phyloP scores from a whole-genome alignment of 2,329 filamentous ascomycete genomes.

The Scortechinia acanthostroma region DNA sequence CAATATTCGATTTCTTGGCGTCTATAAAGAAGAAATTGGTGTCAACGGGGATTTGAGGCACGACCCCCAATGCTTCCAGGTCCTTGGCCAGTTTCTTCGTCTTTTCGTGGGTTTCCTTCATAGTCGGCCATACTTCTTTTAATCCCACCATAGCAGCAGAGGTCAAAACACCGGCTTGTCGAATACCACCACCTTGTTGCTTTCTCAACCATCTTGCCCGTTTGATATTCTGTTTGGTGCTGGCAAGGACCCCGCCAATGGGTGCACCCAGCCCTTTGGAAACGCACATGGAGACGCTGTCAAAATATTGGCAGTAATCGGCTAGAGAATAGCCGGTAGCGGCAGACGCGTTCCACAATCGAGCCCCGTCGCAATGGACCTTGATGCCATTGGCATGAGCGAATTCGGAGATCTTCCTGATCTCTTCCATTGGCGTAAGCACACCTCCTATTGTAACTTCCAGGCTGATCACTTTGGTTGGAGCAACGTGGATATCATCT shows the following conservation, averaged over 20 bases:
- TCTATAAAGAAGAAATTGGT: constrained; percentile 94
- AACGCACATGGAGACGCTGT: constrained; percentile 73
- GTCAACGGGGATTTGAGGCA: constrained; percentile 62
- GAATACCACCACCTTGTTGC: constrained; percentile 67
- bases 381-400: constrained; percentile 44
- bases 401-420: constrained; percentile 63
- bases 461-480: constrained; percentile 73
- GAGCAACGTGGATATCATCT: constrained; percentile 67
- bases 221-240: constrained; percentile 23
- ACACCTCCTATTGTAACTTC: constrained; percentile 81
- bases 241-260: constrained; percentile 70
- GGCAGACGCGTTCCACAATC: constrained; percentile 75
- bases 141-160: constrained; percentile 63
- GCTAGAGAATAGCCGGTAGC: constrained; percentile 60
- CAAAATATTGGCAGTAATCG: constrained; percentile 64
- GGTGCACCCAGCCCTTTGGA: constrained; percentile 78
- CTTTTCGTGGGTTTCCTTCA: constrained; percentile 50
- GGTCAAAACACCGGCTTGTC: constrained; percentile 68
- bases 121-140: constrained; percentile 37
- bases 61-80: constrained; percentile 48
- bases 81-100: constrained; percentile 62
- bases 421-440: constrained; percentile 70
- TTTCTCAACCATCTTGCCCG: constrained; percentile 46
- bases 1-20: constrained; percentile 51
- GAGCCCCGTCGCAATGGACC: constrained; percentile 73